These are phyloP conservation scores for Lachancea thermotolerans DNA, from an alignment of 805 yeast genomes.

Conservation along the genomic window DNA sequence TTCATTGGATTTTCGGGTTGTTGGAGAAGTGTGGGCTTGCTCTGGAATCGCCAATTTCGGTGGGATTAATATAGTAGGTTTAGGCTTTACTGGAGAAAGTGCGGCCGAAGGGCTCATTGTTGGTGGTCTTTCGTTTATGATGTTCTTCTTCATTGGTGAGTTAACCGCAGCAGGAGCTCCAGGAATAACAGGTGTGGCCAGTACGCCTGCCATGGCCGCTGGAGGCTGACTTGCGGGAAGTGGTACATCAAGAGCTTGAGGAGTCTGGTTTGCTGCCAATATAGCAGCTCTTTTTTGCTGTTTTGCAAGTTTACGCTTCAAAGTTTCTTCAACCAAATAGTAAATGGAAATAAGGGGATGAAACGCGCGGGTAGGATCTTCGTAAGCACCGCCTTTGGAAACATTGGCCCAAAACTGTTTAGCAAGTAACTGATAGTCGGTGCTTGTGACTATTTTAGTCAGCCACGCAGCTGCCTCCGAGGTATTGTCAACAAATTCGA, in stretches of 20 bases:
- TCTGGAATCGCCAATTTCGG: constrained; percentile 42
- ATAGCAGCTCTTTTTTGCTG: constrained; percentile 24
- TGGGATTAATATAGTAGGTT: constrained; percentile 24
- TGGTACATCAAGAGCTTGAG: constrained; percentile 7
- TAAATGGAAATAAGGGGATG: constrained; percentile 88
- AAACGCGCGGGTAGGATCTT: constrained; percentile 79
- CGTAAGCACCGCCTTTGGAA: constrained; percentile 11
- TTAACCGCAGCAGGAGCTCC: background rate
- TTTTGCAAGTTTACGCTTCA: constrained; percentile 59
- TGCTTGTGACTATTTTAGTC: constrained; percentile 50
- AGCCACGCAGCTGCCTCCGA: constrained; percentile 52
- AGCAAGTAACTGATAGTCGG: constrained; percentile 42
- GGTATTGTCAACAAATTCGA: constrained; percentile 67
- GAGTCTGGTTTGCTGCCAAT: constrained; percentile 10
- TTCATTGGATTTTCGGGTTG: constrained; percentile 25
- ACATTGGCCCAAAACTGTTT: constrained; percentile 24
- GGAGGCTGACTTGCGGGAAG: background rate
- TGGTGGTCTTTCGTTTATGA: background rate
- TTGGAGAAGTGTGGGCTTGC: constrained; percentile 45
- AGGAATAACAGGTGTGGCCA: background rate
- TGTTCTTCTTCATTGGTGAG: background rate
- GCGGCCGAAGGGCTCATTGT: background rate
- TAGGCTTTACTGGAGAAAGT: constrained; percentile 1
- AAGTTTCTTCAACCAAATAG: constrained; percentile 78
- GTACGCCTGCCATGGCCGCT: background rate